phyloP scores from a whole-genome alignment of 1,284 basidiomycete species.

The Ganoderma sinense region DNA sequence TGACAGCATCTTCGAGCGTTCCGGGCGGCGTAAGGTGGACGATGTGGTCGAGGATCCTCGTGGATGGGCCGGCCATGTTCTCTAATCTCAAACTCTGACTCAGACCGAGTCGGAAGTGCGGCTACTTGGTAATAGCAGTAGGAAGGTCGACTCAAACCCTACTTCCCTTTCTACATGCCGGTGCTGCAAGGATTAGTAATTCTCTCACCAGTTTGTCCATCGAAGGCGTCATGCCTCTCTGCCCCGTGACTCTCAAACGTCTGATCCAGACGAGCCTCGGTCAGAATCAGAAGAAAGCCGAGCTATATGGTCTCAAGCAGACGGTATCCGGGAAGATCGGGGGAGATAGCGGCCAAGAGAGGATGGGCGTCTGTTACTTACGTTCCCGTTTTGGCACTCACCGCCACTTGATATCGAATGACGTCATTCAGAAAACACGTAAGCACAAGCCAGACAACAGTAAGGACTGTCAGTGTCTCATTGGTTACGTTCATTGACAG shows the following conservation, averaged over 20 bases:
- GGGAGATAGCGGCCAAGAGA: too few species aligned
- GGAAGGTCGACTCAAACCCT: neutral
- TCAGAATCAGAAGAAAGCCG: neutral
- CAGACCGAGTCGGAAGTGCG: neutral
- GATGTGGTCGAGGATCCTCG: conserved; percentile 68
- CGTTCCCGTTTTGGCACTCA: neutral
- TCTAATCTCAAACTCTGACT: neutral
- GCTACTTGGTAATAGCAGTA: neutral
- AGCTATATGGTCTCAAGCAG: neutral
- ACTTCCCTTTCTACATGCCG: neutral
- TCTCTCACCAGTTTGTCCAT: neutral
- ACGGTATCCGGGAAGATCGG: too few species aligned
- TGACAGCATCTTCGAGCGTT: conserved; percentile 55
- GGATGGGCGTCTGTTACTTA: neutral
- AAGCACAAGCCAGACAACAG: neutral
- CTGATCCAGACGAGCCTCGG: neutral
- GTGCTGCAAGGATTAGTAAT: neutral
- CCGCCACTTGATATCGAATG: neutral
- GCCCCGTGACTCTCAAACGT: neutral
- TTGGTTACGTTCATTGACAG: too few species aligned
- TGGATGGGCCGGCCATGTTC: conserved; percentile 41
- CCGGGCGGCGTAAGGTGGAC: conserved; percentile 73
- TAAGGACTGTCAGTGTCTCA: too few species aligned
- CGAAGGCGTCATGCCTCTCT: conserved; percentile 4
- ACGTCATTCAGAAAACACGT: neutral